Evolutionary conservation across 1,284 basidiomycete genomes (phyloP).

Genomic region (Papiliotrema flavescens): DNA sequence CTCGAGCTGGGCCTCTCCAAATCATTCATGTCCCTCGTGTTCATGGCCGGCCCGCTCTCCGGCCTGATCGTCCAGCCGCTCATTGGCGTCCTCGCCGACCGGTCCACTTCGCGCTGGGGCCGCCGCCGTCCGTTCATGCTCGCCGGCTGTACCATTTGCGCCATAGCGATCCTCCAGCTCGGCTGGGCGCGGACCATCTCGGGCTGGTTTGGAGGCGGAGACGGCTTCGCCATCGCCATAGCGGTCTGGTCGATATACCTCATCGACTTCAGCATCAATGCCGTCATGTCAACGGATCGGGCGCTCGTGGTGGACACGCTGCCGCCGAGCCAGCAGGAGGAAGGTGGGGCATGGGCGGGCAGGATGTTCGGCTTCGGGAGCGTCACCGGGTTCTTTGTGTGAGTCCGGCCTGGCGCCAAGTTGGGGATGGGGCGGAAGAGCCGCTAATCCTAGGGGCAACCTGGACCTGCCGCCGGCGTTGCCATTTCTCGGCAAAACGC

Average conservation of each 20-base stretch:
- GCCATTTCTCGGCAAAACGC: constrained; percentile 65
- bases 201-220: constrained; percentile 54
- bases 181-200: constrained; percentile 79
- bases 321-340: constrained; percentile 65
- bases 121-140: constrained; percentile 83
- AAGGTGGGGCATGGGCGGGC: constrained; percentile 92
- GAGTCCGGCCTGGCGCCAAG: constrained; percentile 45
- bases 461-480: constrained; percentile 64
- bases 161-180: constrained; percentile 71
- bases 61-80: constrained; percentile 90
- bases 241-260: constrained; percentile 82
- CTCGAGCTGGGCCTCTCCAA: constrained; percentile 85
- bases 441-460: constrained; percentile 55
- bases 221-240: constrained; percentile 56
- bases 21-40: constrained; percentile 82
- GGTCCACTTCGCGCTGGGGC: constrained; percentile 77
- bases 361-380: constrained; percentile 79
- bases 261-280: constrained; percentile 91
- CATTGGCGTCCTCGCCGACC: constrained; percentile 80
- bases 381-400: constrained; percentile 82
- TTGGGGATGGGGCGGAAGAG: no score
- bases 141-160: constrained; percentile 63
- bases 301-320: constrained; percentile 54
- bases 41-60: constrained; percentile 87
- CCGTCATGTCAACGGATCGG: constrained; percentile 53